Base-by-base conservation (phyloP, 306 rosid species). In the Corylus heterophylla region DNA sequence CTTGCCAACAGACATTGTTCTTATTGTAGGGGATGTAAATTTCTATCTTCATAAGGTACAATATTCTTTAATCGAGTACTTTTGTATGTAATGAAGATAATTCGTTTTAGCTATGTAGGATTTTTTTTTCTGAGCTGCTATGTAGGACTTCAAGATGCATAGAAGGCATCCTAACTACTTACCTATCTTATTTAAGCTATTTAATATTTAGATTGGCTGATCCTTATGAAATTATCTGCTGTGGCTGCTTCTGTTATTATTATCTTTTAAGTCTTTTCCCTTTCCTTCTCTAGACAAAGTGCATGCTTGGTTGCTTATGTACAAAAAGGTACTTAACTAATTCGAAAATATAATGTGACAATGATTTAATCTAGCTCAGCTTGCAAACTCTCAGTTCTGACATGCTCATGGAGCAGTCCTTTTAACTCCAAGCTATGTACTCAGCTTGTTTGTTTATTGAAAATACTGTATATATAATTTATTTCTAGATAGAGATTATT, bases 21-120 rank as follows among this genome's bases (percentile, higher is more conserved):
- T 95, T 56, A 86, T 49, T 56, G 84, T 93, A 20, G 97, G 88
- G 52, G 94, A 89, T 79, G 88, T 87, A 35, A 91, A 88, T 86
- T 93, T 95, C 81, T 81, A 84, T 85, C 90, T 95, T 66, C 99
- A 96, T 13, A 93, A 96, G 99, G 99, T 96, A 71, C 47, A 42
- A 68, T 42, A 82, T 76, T 78, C 68, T 51, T 64, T 75, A 68
- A 72, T 78, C 59, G 52, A 12, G 50, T 51, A 74, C 76, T 29
- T 39, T 45, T 54, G n/a, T 75, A 56, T 74, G 47, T 52, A 10
- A 69, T 45, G 51, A 44, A 48, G 76, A 50, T 79, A 55, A 59
- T 82, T 80, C 49, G 18, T 55, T 20, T 62, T 71, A 25, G 14
- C 39, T 31, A 31, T 2, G 35, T 31, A 31, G 35, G 35, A 31